Conservation (phyloP, 2,329 filamentous ascomycete genomes). For the Tolypocladium endophyticum region DNA sequence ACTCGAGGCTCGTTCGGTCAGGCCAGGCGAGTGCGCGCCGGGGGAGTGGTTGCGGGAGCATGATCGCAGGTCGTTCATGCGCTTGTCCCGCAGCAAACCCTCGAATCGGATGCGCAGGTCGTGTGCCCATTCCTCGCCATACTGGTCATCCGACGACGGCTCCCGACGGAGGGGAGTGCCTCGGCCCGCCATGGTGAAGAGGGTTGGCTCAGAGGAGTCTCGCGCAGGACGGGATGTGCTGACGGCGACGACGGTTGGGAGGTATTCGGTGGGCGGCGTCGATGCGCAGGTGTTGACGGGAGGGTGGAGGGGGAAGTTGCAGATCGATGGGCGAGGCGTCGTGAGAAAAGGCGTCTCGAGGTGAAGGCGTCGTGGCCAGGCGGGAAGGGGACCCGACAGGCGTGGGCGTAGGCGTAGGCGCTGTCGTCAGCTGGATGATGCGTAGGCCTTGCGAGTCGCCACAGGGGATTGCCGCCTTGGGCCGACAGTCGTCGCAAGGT, state of each 20-base stretch:
- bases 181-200: slow-evolving; percentile 26
- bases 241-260: neutral
- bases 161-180: slow-evolving; percentile 20
- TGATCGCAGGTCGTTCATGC: slow-evolving; percentile 64
- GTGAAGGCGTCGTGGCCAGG: neutral
- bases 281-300: neutral
- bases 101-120: slow-evolving; percentile 79
- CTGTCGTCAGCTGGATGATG: slow-evolving; percentile 7
- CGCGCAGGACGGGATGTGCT: neutral
- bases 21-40: slow-evolving; percentile 46
- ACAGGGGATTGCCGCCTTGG: neutral
- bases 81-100: slow-evolving; percentile 73
- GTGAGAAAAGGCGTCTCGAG: neutral
- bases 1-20: slow-evolving; percentile 38
- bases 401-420: slow-evolving; percentile 2
- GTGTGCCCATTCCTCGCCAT: slow-evolving; percentile 65
- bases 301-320: neutral
- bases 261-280: neutral
- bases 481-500: neutral
- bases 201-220: neutral
- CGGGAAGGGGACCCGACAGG: neutral
- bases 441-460: slow-evolving; percentile 5
- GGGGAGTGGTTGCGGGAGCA: slow-evolving; percentile 48
- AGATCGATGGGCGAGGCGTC: neutral
- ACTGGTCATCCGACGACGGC: slow-evolving; percentile 23